Evolutionary conservation across 495 filamentous ascomycete species (phyloP).

Genomic region (Trichoderma parareesei): DNA sequence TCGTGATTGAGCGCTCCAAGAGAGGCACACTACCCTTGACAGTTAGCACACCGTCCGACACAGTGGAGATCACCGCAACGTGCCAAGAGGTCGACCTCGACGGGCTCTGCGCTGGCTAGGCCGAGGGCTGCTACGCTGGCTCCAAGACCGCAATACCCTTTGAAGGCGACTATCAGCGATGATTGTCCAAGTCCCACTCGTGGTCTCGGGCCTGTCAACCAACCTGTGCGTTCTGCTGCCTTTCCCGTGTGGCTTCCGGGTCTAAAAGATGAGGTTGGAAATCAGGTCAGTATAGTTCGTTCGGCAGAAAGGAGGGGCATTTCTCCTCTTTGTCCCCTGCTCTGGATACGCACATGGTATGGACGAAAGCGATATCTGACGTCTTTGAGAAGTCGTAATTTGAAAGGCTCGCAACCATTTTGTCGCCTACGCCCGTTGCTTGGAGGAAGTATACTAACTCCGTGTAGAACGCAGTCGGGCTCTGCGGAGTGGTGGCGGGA

Average conservation of each 20-base stretch:
- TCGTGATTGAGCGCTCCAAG: conserved; percentile 63
- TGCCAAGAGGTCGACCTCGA: conserved; percentile 57
- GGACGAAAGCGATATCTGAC: conserved; percentile 62
- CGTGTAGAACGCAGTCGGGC: conserved; percentile 54
- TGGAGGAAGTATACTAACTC: conserved; percentile 64
- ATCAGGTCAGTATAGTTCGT: background rate
- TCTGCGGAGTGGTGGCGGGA: conserved; percentile 18
- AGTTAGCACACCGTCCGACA: background rate
- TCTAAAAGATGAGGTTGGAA: background rate
- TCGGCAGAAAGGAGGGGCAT: background rate
- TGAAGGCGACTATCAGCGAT: background rate
- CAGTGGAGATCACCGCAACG: conserved; percentile 10
- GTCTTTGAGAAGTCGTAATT: conserved; percentile 73
- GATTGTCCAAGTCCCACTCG: background rate
- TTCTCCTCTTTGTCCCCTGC: background rate
- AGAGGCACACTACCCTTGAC: conserved; percentile 54
- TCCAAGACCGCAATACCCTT: conserved; percentile 57
- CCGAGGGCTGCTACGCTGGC: conserved; percentile 50
- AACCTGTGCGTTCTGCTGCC: background rate
- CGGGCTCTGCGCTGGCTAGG: conserved; percentile 33
- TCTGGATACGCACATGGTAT: conserved; percentile 50
- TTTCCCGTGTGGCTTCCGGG: conserved; percentile 1
- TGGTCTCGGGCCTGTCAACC: background rate
- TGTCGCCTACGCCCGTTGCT: conserved; percentile 56
- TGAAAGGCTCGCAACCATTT: conserved; percentile 48